Base-by-base conservation (phyloP, 257 asterid species). In the Sherardia arvensis region DNA sequence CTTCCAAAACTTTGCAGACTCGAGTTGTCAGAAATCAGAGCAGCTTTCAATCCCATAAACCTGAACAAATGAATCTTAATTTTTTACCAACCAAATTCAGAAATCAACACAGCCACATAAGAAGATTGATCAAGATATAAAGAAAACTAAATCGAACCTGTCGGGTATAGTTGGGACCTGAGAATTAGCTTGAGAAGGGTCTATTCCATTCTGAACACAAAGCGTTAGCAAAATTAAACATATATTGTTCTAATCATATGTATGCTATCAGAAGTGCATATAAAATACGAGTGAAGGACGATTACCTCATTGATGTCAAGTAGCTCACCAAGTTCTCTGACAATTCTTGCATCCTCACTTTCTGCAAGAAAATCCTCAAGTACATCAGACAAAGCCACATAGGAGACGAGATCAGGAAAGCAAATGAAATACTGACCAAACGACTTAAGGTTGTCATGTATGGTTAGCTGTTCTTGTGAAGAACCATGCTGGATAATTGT, bases 11-110 rank as follows among this genome's bases (percentile, higher is more conserved):
- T 71, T 70, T 77, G 81, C 79, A 90, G 55, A 49, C 66, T 66
- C 36, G 62, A 65, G 76, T 81, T 77, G 18, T 81, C 77, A 47
- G 89, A 77, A 54, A 87, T 55, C 53, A 87, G 28, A 67, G 95
- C 93, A 57, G 93, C 89, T 74, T 83, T 87, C 95, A 90, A 74
- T 63, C 96, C 97, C 91, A 82, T 85, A 79, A 90, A 90, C 85
- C 97, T 87, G 78, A 71, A 74, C 33, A 12, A 38, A 27, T 12
- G 21, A 4, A 8, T 12, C 12, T 28, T 10, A 47, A 29, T 1
- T 18, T 5, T n/a, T 20, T 5, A 29, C 11, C 23, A 7, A 26
- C 47, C 15, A 49, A 49, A 49, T 49, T 48, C n/a, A 18, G 5
- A 23, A 36, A 66, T 47, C 54, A 23, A 34, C 62, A 32, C 33